phyloP scores from a whole-genome alignment of 768 basidiomycete genomes.

The Brasilioporus rufonigricans region DNA sequence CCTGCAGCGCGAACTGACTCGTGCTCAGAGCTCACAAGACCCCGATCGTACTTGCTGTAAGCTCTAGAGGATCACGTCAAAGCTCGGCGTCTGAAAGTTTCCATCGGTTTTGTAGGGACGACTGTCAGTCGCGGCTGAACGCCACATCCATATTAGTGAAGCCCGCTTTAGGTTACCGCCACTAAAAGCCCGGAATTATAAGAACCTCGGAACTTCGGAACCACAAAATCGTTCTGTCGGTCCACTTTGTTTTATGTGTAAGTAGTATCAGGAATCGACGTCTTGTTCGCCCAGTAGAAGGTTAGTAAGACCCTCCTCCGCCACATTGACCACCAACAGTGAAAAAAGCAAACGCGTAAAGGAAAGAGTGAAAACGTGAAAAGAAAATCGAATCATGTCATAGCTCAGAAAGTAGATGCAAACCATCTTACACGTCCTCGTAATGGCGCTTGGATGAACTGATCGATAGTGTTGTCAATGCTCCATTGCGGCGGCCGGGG shows the following conservation, averaged over 20 bases:
- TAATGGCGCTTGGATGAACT: slow-evolving; percentile 56
- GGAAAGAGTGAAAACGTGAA: background rate
- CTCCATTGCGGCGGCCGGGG: slow-evolving; percentile 82
- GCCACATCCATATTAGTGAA: too few relatives aligned
- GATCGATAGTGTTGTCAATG: slow-evolving; percentile 79
- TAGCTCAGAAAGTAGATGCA: slow-evolving; percentile 21
- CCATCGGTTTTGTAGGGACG: too few relatives aligned
- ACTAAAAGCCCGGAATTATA: too few relatives aligned
- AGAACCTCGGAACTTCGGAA: too few relatives aligned
- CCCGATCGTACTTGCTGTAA: background rate
- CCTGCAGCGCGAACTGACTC: background rate
- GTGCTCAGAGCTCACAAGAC: background rate
- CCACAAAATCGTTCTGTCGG: background rate
- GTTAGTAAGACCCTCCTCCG: background rate
- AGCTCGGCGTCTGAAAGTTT: background rate
- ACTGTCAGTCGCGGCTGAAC: too few relatives aligned
- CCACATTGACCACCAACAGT: background rate
- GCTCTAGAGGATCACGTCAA: slow-evolving; percentile 1
- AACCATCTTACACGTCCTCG: slow-evolving; percentile 47
- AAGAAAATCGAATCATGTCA: background rate
- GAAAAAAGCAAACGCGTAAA: background rate
- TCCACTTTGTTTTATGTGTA: background rate
- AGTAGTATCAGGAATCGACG: background rate
- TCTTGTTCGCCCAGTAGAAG: slow-evolving; percentile 1
- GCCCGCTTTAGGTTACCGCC: too few relatives aligned